These are phyloP conservation scores for Nitzschia palea DNA, from an alignment of 108 stramenopile species.

Conservation along the genomic window DNA sequence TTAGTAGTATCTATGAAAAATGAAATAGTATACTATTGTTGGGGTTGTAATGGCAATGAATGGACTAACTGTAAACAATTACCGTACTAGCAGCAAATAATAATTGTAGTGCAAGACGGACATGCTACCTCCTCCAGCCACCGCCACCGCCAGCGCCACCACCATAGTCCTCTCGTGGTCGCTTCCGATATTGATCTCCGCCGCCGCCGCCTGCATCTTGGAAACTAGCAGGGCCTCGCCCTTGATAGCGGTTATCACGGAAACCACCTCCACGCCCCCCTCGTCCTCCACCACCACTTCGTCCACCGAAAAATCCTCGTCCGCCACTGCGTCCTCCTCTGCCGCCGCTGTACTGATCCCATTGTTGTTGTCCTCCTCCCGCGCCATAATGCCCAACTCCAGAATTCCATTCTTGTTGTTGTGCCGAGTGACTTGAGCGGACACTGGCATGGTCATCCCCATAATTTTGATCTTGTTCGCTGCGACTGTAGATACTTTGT, in stretches of 20 bases:
- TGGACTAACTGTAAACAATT: no score
- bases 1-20: no score
- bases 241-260: neutral
- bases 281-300: conserved; percentile 23
- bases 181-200: conserved; percentile 22
- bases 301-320: conserved; percentile 22
- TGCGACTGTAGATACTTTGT: neutral
- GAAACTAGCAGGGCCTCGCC: no score
- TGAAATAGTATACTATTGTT: no score
- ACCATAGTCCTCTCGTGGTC: conserved; percentile 44
- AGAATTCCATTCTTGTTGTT: conserved; percentile 18
- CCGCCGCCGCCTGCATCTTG: conserved; percentile 18
- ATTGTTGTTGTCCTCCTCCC: neutral
- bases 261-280: conserved; percentile 11
- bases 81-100: no score
- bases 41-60: no score
- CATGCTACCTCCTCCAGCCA: conserved; percentile 14
- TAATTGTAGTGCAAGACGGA: no score
- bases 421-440: neutral
- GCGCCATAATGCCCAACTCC: neutral
- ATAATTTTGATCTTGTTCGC: neutral
- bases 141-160: conserved; percentile 14
- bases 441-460: neutral
- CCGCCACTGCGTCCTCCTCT: conserved; percentile 23
- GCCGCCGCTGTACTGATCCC: conserved; percentile 20